phyloP scores from a whole-genome alignment of 192 early-diverging fungal species.

The Lobosporangium transversale region DNA sequence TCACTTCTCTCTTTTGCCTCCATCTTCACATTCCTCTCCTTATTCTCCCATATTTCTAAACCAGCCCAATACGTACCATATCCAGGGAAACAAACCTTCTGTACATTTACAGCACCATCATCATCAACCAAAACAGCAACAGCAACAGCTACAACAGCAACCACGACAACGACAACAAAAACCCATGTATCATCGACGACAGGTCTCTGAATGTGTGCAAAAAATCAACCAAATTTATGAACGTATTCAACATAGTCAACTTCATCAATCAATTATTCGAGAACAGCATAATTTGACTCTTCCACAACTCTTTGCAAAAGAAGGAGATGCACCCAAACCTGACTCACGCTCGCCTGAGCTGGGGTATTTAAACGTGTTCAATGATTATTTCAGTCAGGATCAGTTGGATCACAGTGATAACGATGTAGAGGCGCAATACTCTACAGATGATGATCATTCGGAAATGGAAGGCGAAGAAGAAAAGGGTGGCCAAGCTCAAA shows the following conservation, averaged over 20 bases:
- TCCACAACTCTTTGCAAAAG: neutral
- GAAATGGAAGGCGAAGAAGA: constrained; percentile 18
- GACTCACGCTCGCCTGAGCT: constrained; percentile 8
- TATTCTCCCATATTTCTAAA: neutral
- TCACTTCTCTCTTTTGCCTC: neutral
- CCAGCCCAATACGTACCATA: neutral
- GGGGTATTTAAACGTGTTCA: constrained; percentile 23
- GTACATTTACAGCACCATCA: too few relatives aligned
- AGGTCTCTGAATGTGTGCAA: neutral
- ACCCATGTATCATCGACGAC: neutral
- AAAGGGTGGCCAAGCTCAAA: neutral
- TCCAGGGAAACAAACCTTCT: too few relatives aligned
- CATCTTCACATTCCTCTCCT: neutral
- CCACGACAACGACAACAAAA: too few relatives aligned
- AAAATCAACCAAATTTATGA: neutral
- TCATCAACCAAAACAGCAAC: too few relatives aligned
- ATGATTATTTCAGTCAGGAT: constrained; percentile 9
- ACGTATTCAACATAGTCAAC: neutral
- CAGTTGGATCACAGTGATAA: neutral
- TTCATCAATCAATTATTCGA: neutral
- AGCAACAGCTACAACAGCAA: too few relatives aligned
- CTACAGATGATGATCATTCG: constrained; percentile 1
- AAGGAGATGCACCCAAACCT: neutral
- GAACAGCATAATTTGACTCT: neutral
- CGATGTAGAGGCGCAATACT: neutral